phyloP scores from a whole-genome alignment of 139 green algal genomes.

The Eudorina sp. region DNA sequence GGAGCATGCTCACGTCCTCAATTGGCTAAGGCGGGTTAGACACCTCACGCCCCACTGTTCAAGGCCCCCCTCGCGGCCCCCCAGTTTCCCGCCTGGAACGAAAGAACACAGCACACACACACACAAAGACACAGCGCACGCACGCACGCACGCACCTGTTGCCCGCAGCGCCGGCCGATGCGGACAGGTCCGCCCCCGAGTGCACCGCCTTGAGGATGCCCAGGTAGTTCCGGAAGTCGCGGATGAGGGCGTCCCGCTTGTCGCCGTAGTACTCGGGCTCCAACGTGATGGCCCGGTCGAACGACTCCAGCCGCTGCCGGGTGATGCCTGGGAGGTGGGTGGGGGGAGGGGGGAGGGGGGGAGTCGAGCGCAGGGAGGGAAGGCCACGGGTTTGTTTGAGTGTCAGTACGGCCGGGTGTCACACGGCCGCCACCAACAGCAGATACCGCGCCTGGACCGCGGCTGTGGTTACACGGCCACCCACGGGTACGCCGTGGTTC shows the following conservation, averaged over 20 bases:
- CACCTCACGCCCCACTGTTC: no score
- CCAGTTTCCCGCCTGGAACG: no score
- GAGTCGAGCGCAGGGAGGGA: background rate
- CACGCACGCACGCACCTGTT: constrained; percentile 50
- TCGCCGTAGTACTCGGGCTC: constrained; percentile 90
- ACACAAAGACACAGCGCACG: no score
- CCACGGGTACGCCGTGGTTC: no score
- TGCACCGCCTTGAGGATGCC: constrained; percentile 95
- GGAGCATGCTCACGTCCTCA: no score
- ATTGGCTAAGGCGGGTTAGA: no score
- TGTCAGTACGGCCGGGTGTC: no score
- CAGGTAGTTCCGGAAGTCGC: constrained; percentile 96
- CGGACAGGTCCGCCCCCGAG: constrained; percentile 87
- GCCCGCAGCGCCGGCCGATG: constrained; percentile 57
- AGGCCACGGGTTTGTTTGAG: background rate
- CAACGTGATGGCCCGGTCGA: constrained; percentile 90
- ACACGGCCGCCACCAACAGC: no score
- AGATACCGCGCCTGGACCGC: no score
- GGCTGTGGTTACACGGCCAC: no score
- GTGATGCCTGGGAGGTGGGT: constrained; percentile 78
- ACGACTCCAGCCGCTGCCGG: constrained; percentile 89
- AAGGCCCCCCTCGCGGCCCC: no score
- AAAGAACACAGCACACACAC: no score
- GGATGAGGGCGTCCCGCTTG: constrained; percentile 90
- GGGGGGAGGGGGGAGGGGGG: background rate